phyloP scores from a whole-genome alignment of 352 stramenopile genomes.

The Saprolegnia diclina region DNA sequence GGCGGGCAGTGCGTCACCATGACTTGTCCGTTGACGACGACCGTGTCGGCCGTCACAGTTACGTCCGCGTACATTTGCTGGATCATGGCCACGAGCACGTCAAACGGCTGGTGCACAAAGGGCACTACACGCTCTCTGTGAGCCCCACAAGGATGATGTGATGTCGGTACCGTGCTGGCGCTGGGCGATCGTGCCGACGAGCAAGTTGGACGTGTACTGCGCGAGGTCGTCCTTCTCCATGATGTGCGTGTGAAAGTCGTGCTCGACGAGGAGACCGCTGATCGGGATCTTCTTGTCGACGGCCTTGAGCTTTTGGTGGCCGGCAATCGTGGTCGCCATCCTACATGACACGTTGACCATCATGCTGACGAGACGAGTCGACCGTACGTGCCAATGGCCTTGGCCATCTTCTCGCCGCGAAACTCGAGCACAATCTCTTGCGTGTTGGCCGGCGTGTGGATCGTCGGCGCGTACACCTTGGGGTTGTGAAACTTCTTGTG shows the following conservation, averaged over 20 bases:
- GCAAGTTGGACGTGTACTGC: constrained; percentile 73
- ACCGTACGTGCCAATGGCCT: constrained; percentile 67
- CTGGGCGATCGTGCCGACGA: constrained; percentile 74
- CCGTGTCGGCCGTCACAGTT: constrained; percentile 34
- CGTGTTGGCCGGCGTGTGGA: constrained; percentile 82
- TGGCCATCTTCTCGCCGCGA: constrained; percentile 84
- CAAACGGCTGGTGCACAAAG: constrained; percentile 72
- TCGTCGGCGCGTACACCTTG: constrained; percentile 75
- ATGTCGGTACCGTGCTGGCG: constrained; percentile 46
- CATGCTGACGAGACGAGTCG: constrained; percentile 39
- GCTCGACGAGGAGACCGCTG: constrained; percentile 75
- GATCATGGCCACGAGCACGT: constrained; percentile 73
- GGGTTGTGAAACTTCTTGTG: constrained; percentile 87
- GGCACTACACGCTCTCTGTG: constrained; percentile 36
- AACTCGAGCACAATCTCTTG: constrained; percentile 84
- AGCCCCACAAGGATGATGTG: not conserved
- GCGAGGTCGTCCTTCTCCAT: constrained; percentile 82
- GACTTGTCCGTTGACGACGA: constrained; percentile 69
- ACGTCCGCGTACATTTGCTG: constrained; percentile 81
- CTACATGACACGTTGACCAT: constrained; percentile 34
- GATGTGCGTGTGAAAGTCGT: constrained; percentile 79
- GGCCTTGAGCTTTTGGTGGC: constrained; percentile 21
- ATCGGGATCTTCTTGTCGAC: constrained; percentile 41
- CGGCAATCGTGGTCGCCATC: constrained; percentile 37
- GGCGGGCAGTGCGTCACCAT: constrained; percentile 41